phyloP scores from a whole-genome alignment of 257 asterid genomes.

The Schizonepeta tenuifolia region DNA sequence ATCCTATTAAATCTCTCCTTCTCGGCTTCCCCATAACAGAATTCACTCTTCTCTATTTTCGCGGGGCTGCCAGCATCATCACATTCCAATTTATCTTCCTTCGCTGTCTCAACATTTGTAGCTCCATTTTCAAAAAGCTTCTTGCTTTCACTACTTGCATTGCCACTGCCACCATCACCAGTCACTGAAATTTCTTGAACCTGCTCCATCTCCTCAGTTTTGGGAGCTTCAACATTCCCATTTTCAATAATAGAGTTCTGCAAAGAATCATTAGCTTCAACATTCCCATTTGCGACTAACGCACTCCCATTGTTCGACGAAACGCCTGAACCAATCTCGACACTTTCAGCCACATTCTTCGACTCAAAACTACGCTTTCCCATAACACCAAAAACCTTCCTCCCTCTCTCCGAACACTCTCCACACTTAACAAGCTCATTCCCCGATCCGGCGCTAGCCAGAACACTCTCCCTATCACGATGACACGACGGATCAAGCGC shows the following conservation, averaged over 20 bases:
- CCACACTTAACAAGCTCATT: conserved; percentile 77
- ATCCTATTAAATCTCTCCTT: conserved; percentile 81
- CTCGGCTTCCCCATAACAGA: conserved; percentile 65
- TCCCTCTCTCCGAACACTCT: conserved; percentile 90
- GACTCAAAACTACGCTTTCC: conserved; percentile 59
- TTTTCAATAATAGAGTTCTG: conserved; percentile 11
- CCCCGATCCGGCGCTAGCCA: conserved; percentile 77
- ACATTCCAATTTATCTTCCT: conserved; percentile 36
- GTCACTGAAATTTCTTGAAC: conserved; percentile 23
- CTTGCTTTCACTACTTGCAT: conserved; percentile 27
- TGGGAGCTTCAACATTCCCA: conserved; percentile 16
- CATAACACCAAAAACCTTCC: conserved; percentile 77
- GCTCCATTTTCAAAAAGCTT: conserved; percentile 35
- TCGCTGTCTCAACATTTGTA: conserved; percentile 27
- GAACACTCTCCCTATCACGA: conserved; percentile 89
- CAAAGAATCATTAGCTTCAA: conserved; percentile 18
- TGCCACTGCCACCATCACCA: conserved; percentile 12
- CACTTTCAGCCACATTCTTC: conserved; percentile 25
- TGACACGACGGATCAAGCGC: conserved; percentile 84
- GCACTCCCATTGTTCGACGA: conserved; percentile 38
- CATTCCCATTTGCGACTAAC: conserved; percentile 24
- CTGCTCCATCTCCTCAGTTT: conserved; percentile 33
- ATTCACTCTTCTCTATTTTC: conserved; percentile 41
- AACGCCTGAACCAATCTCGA: conserved; percentile 40
- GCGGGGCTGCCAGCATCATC: conserved; percentile 27